phyloP scores from a whole-genome alignment of 75 land plant species.

The Adiantum capillusveneris region DNA sequence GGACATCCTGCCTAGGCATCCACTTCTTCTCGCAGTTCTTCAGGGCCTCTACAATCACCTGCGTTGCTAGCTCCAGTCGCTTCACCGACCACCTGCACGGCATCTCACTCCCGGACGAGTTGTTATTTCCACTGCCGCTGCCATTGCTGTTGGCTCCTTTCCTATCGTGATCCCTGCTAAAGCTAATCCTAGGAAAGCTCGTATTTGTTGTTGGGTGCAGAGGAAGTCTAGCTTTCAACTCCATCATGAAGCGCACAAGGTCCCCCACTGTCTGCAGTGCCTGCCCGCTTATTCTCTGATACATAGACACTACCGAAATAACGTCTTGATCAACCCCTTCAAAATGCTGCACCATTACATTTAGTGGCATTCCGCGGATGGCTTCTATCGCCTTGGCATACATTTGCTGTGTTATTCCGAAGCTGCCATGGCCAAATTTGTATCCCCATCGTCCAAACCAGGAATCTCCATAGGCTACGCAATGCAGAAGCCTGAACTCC shows the following conservation, averaged over 20 bases:
- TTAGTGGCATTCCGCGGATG: slow-evolving; percentile 45
- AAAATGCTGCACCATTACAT: slow-evolving; percentile 32
- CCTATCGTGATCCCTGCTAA: neutral
- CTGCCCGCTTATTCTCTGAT: slow-evolving; percentile 48
- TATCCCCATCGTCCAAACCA: slow-evolving; percentile 81
- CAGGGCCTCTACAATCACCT: slow-evolving; percentile 64
- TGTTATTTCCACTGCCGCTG: neutral
- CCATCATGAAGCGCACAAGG: slow-evolving; percentile 59
- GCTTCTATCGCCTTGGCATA: slow-evolving; percentile 59
- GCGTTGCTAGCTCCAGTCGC: slow-evolving; percentile 64
- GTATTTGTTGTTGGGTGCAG: slow-evolving; percentile 3
- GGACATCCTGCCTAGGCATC: slow-evolving; percentile 74
- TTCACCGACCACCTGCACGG: slow-evolving; percentile 75
- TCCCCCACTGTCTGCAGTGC: slow-evolving; percentile 44
- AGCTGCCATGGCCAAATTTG: slow-evolving; percentile 63
- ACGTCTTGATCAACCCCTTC: slow-evolving; percentile 12
- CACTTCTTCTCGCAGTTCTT: slow-evolving; percentile 41
- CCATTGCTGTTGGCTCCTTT: neutral
- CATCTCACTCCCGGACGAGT: slow-evolving; percentile 7
- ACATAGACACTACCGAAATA: slow-evolving; percentile 28
- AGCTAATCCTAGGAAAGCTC: neutral
- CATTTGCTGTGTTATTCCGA: slow-evolving; percentile 55
- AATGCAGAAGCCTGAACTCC: slow-evolving; percentile 72
- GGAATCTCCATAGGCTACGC: slow-evolving; percentile 52
- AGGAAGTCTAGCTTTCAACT: slow-evolving; percentile 45